These are phyloP conservation scores for Lagenaria siceraria DNA, from an alignment of 306 rosid genomes.

Conservation along the genomic window DNA sequence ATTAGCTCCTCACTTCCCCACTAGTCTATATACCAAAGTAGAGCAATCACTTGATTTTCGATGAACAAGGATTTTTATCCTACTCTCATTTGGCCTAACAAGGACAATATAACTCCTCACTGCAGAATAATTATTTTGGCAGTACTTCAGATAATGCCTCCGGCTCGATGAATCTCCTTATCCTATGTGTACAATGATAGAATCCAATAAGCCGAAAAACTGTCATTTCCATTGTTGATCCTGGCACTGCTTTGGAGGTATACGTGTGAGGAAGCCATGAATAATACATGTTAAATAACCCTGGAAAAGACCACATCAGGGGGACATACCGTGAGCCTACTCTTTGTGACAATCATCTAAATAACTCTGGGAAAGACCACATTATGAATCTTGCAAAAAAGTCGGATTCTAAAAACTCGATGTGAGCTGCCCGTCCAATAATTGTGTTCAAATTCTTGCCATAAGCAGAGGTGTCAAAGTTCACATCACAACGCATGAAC, in stretches of 20 bases:
- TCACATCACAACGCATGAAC: constrained; percentile 83
- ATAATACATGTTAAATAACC: background rate
- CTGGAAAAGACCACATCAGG: background rate
- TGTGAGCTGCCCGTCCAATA: constrained; percentile 87
- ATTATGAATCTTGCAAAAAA: constrained; percentile 60
- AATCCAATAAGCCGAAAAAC: background rate
- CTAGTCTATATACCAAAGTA: background rate
- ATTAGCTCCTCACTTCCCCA: background rate
- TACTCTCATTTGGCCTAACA: background rate
- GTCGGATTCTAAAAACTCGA: constrained; percentile 84
- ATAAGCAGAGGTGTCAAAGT: constrained; percentile 60
- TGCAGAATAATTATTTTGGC: background rate
- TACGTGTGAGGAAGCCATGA: background rate
- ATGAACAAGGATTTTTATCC: background rate
- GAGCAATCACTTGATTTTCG: background rate
- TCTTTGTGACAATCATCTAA: constrained; percentile 24
- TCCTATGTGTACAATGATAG: background rate
- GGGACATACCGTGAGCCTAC: background rate
- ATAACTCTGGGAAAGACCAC: constrained; percentile 88
- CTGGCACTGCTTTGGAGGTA: background rate
- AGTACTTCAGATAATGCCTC: background rate
- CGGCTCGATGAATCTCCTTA: background rate
- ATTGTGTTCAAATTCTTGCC: constrained; percentile 84
- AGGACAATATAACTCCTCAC: background rate
- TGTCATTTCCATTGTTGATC: background rate